These are phyloP conservation scores for Lecanicillium sp. DNA, from an alignment of 2,329 filamentous ascomycete genomes.

Conservation along the genomic window DNA sequence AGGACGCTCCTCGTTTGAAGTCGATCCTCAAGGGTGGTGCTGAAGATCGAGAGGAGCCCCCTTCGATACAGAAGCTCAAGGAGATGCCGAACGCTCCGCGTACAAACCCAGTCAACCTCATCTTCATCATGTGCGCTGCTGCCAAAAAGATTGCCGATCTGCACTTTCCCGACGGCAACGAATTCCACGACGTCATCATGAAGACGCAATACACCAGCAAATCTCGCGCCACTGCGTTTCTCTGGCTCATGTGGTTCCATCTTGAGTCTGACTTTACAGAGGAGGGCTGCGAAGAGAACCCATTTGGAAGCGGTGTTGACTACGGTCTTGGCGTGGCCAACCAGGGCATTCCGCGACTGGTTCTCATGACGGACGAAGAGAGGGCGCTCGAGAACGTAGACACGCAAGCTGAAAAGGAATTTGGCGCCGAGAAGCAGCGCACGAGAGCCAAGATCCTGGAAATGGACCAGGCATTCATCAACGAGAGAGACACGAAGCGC, in stretches of 20 bases:
- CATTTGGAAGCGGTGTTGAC: conserved; percentile 70
- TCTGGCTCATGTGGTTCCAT: conserved; percentile 99
- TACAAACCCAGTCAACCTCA: conserved; percentile 94
- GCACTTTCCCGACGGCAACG: conserved; percentile 77
- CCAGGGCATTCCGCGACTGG: conserved; percentile 63
- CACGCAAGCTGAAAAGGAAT: conserved; percentile 60
- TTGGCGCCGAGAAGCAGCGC: conserved; percentile 66
- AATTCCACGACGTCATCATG: conserved; percentile 98
- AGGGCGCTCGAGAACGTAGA: conserved; percentile 68
- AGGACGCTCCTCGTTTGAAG: conserved; percentile 92
- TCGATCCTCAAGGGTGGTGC: conserved; percentile 96
- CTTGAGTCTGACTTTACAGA: conserved; percentile 90
- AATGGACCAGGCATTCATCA: conserved; percentile 65
- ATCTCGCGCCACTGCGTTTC: conserved; percentile 79
- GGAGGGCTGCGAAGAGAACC: conserved; percentile 83
- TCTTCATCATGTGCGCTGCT: conserved; percentile 88
- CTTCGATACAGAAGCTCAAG: conserved; percentile 77
- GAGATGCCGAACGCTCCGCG: conserved; percentile 52
- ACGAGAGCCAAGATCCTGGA: conserved; percentile 70
- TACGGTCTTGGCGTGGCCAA: conserved; percentile 60
- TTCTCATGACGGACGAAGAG: conserved; percentile 59
- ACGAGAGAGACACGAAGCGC: conserved; percentile 54
- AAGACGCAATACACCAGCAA: conserved; percentile 72
- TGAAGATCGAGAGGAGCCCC: conserved; percentile 81
- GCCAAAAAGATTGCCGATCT: conserved; percentile 88